These are phyloP conservation scores for Venturia carpophila DNA, from an alignment of 2,329 filamentous ascomycete genomes.

Conservation along the genomic window DNA sequence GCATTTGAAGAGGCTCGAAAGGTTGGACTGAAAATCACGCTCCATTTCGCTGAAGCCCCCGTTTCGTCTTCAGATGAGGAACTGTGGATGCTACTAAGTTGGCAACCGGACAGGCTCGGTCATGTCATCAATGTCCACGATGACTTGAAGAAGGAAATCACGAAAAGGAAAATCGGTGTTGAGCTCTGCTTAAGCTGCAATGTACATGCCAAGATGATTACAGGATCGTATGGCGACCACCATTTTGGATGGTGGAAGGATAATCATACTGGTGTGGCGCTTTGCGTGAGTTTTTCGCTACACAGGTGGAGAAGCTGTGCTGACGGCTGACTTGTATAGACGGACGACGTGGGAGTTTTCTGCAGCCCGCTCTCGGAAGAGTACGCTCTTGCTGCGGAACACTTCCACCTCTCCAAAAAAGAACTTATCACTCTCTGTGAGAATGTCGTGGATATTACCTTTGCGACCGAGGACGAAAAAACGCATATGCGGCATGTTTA, in stretches of 20 bases:
- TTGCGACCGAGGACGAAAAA: slow-evolving; percentile 57
- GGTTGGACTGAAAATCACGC: slow-evolving; percentile 54
- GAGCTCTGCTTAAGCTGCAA: slow-evolving; percentile 78
- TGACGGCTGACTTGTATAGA: slow-evolving; percentile 42
- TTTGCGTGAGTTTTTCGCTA: slow-evolving; percentile 52
- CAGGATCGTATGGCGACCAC: slow-evolving; percentile 57
- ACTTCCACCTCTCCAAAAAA: slow-evolving; percentile 52
- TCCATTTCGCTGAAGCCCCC: slow-evolving; percentile 70
- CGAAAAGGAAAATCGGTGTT: slow-evolving; percentile 50
- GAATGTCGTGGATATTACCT: slow-evolving; percentile 57
- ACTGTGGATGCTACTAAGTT: slow-evolving; percentile 56
- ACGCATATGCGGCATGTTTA: slow-evolving; percentile 35
- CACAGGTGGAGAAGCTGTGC: background rate
- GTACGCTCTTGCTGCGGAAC: slow-evolving; percentile 61
- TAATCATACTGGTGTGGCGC: slow-evolving; percentile 47
- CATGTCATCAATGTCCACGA: slow-evolving; percentile 71
- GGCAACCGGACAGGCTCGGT: slow-evolving; percentile 60
- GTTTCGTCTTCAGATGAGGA: slow-evolving; percentile 51
- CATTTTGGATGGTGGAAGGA: slow-evolving; percentile 69
- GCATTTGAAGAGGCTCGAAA: slow-evolving; percentile 52
- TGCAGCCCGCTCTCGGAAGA: slow-evolving; percentile 69
- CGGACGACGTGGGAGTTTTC: slow-evolving; percentile 78
- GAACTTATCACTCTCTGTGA: slow-evolving; percentile 51
- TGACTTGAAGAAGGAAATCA: slow-evolving; percentile 50
- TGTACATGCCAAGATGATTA: slow-evolving; percentile 65